Conservation (phyloP, 1,139 yeast species). For the Kodamaea alishanica region DNA sequence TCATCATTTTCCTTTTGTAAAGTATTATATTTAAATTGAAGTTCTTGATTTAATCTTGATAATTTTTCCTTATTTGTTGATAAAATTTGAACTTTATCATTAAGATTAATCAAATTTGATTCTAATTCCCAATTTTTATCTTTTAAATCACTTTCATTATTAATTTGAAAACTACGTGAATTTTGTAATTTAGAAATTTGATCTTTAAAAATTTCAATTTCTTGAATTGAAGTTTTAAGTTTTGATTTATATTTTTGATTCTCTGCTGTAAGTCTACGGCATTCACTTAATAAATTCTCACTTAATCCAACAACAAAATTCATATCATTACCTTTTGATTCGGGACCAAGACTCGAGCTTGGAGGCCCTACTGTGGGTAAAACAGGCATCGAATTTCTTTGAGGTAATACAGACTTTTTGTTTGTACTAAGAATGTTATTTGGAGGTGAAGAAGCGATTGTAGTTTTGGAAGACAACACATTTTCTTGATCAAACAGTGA, state of each 20-base stretch:
- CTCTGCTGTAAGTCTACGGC: slow-evolving; percentile 72
- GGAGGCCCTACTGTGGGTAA: slow-evolving; percentile 20
- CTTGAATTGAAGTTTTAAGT: slow-evolving; percentile 41
- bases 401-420: slow-evolving; percentile 3
- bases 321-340: slow-evolving; percentile 58
- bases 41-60: slow-evolving; percentile 26
- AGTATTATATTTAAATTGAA: slow-evolving; percentile 28
- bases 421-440: background rate
- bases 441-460: too few species aligned
- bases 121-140: slow-evolving; percentile 82
- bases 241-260: slow-evolving; percentile 50
- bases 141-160: slow-evolving; percentile 48
- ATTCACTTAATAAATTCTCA: slow-evolving; percentile 73
- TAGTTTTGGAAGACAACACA: slow-evolving; percentile 12
- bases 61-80: slow-evolving; percentile 30
- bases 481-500: slow-evolving; percentile 19
- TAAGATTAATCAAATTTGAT: slow-evolving; percentile 48
- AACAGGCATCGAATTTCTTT: slow-evolving; percentile 12
- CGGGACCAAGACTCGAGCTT: slow-evolving; percentile 40
- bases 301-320: slow-evolving; percentile 80
- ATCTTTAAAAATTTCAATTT: slow-evolving; percentile 33
- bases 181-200: slow-evolving; percentile 35
- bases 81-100: slow-evolving; percentile 39
- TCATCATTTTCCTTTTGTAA: slow-evolving; percentile 50
- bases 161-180: slow-evolving; percentile 30